Percentiles rank a stretch among this genome's conserved stretches.
Evolutionary conservation across 805 yeast genomes (phyloP).

Genomic region (Zygotorulaspora chibaensis): DNA sequence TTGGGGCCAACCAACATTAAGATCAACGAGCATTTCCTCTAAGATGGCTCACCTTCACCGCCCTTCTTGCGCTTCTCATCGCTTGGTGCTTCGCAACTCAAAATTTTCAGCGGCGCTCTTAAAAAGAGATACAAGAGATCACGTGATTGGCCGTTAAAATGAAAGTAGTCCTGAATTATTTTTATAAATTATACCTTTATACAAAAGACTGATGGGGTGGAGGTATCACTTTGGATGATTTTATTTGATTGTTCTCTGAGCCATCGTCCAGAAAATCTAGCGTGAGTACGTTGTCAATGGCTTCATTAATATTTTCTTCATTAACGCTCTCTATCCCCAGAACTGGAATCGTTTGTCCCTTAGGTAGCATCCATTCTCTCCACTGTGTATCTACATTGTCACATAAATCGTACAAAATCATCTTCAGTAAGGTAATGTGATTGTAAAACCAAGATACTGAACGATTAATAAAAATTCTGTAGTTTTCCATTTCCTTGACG

Average conservation of each 20-base stretch:
- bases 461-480: constrained; percentile 33
- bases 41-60: background rate
- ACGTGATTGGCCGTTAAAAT: background rate
- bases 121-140: no score
- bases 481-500: constrained; percentile 37
- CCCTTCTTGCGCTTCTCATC: background rate
- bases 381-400: constrained; percentile 33
- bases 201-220: constrained; percentile 1
- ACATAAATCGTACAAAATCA: constrained; percentile 35
- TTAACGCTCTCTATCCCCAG: constrained; percentile 23
- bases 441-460: constrained; percentile 38
- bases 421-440: constrained; percentile 34
- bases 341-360: constrained; percentile 24
- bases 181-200: background rate
- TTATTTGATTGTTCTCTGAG: constrained; percentile 26
- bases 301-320: constrained; percentile 27
- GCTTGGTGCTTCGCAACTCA: background rate
- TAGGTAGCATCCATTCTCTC: constrained; percentile 38
- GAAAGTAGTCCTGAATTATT: background rate
- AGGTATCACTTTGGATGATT: constrained; percentile 23
- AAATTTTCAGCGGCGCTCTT: background rate
- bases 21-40: constrained; percentile 49
- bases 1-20: constrained; percentile 73
- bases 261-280: constrained; percentile 33
- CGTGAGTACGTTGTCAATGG: constrained; percentile 27